A percentile compares a stretch with the other conserved stretches of the same genome.
Evolutionary conservation across 257 asterid genomes (phyloP).

Genomic region (Capsicum pubescens): DNA sequence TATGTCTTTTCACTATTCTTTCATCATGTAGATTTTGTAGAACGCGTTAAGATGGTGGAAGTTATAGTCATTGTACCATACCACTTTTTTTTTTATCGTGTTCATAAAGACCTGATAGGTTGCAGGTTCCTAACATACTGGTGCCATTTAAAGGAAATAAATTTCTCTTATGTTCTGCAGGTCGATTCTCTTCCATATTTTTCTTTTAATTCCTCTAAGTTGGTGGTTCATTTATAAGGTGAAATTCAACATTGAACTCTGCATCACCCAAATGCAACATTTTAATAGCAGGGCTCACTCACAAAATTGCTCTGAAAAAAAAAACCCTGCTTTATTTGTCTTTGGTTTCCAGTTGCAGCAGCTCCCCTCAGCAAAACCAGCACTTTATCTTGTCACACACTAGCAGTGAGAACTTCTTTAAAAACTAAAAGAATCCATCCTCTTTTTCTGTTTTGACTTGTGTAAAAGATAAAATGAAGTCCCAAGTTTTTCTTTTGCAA

Average conservation of each 20-base stretch:
- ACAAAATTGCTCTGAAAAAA: background rate
- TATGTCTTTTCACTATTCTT: background rate
- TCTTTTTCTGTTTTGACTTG: background rate
- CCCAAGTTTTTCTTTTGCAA: background rate
- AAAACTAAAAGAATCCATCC: background rate
- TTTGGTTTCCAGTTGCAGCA: background rate
- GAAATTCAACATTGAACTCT: background rate
- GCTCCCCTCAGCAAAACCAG: background rate
- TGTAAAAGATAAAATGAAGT: background rate
- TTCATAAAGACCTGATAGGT: background rate
- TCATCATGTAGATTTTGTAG: background rate
- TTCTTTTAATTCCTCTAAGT: background rate
- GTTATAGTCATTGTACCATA: background rate
- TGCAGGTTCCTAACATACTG: background rate
- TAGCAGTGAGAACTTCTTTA: background rate
- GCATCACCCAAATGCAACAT: slow-evolving; percentile 15
- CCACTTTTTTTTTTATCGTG: background rate
- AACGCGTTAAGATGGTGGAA: background rate
- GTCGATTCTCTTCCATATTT: background rate
- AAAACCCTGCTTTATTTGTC: background rate
- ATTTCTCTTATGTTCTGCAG: background rate
- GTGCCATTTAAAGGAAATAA: background rate
- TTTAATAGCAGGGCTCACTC: background rate
- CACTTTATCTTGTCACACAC: background rate
- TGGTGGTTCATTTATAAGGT: background rate